Evolutionary conservation across 306 rosid genomes (phyloP).

Genomic region (Macrotyloma uniflorum): DNA sequence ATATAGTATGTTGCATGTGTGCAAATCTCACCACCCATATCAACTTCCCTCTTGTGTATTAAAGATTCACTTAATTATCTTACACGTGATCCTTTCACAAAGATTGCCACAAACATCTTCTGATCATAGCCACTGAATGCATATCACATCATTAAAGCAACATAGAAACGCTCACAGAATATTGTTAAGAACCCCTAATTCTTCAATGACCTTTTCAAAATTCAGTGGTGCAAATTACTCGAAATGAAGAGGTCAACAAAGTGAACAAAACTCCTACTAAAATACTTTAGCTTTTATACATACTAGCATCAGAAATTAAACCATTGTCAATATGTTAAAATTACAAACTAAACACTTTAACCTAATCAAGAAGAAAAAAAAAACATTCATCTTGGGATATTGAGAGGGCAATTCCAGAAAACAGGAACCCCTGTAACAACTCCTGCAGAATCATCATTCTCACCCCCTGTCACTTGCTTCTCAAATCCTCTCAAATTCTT

Average conservation of each 20-base stretch:
- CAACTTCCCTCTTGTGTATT: too few relatives aligned
- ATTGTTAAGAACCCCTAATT: too few relatives aligned
- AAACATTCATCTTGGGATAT: not conserved
- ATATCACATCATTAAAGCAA: too few relatives aligned
- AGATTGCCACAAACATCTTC: too few relatives aligned
- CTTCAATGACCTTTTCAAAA: too few relatives aligned
- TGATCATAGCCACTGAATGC: too few relatives aligned
- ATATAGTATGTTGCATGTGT: too few relatives aligned
- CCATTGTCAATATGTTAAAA: not conserved
- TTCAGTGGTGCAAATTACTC: too few relatives aligned
- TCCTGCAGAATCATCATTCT: not conserved
- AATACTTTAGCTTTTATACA: not conserved
- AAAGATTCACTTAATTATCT: too few relatives aligned
- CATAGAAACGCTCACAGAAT: too few relatives aligned
- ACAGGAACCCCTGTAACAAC: slow-evolving; percentile 58
- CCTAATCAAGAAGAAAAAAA: not conserved
- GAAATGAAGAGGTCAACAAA: not conserved
- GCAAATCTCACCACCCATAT: too few relatives aligned
- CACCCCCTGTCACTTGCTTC: not conserved
- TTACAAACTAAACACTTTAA: not conserved
- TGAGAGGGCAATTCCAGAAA: slow-evolving; percentile 26
- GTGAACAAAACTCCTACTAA: not conserved
- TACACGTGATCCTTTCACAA: too few relatives aligned
- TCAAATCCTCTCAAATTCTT: not conserved
- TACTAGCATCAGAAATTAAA: not conserved